phyloP scores from a whole-genome alignment of 2,329 filamentous ascomycete species.

The Trichoderma pleuroti region DNA sequence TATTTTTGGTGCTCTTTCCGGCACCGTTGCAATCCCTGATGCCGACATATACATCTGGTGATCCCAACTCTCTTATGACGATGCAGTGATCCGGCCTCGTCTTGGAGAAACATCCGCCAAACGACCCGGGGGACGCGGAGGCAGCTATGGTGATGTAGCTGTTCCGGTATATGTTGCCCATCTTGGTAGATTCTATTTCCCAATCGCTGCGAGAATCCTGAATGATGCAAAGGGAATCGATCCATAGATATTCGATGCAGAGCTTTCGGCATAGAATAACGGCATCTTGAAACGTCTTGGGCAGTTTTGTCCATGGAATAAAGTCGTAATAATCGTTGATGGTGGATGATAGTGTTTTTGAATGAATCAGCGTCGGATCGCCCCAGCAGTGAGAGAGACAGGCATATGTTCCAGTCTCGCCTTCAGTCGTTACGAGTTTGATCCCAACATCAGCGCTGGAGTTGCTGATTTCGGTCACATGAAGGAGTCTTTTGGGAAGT shows the following conservation, averaged over 20 bases:
- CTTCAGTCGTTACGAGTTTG: not conserved
- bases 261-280: not conserved
- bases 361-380: not conserved
- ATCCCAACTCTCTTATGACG: not conserved
- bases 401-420: not conserved
- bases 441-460: not conserved
- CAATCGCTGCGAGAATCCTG: not conserved
- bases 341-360: not conserved
- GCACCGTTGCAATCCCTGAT: not conserved
- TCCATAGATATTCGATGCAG: not conserved
- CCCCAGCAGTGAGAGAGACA: not conserved
- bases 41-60: not conserved
- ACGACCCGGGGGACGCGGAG: not conserved
- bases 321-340: not conserved
- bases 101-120: not conserved
- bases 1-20: not conserved
- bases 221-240: constrained; percentile 3
- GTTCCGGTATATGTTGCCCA: not conserved
- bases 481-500: not conserved
- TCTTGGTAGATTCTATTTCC: not conserved
- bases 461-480: not conserved
- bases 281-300: not conserved
- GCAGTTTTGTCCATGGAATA: not conserved
- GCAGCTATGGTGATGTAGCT: not conserved
- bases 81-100: not conserved